Percentiles rank a stretch among this genome's conserved stretches.
phyloP scores from a whole-genome alignment of 2,329 filamentous ascomycete genomes.

The Alternaria consortialis region DNA sequence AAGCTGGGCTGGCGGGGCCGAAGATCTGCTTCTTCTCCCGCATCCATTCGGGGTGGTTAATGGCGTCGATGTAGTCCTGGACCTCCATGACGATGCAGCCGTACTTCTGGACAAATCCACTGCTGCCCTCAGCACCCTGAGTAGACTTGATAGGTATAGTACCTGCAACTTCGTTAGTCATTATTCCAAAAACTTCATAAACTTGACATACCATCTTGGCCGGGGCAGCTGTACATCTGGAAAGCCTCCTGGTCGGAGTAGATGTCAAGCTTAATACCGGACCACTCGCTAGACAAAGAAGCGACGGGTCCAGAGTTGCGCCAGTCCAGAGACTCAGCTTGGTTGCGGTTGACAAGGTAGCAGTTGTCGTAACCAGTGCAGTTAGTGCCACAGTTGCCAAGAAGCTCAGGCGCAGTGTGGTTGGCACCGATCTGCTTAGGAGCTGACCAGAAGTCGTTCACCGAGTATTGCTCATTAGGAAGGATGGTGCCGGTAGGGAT shows the following conservation, averaged over 20 bases:
- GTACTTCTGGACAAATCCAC: constrained; percentile 74
- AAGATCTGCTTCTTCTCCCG: constrained; percentile 65
- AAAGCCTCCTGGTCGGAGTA: constrained; percentile 85
- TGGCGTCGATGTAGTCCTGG: constrained; percentile 91
- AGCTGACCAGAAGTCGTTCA: constrained; percentile 83
- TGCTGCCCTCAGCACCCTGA: constrained; percentile 70
- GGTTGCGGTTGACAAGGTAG: constrained; percentile 72
- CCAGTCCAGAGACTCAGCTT: constrained; percentile 70
- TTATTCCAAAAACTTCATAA: background rate
- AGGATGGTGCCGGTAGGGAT: constrained; percentile 68
- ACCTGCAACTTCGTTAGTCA: constrained; percentile 40
- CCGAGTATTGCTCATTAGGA: constrained; percentile 70
- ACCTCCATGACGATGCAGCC: constrained; percentile 92
- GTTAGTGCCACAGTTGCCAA: constrained; percentile 78
- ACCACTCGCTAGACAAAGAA: constrained; percentile 74
- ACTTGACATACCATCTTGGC: constrained; percentile 68
- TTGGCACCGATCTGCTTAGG: constrained; percentile 82
- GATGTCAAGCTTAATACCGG: constrained; percentile 84
- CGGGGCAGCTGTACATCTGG: constrained; percentile 86
- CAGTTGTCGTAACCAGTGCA: constrained; percentile 88
- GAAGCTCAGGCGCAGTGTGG: constrained; percentile 67
- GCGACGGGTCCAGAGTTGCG: constrained; percentile 67
- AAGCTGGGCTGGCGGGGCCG: constrained; percentile 55
- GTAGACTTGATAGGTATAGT: constrained; percentile 72
- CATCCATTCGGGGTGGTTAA: constrained; percentile 91